Base-by-base conservation (phyloP, 805 yeast genomes). In the Starmerella apis region DNA sequence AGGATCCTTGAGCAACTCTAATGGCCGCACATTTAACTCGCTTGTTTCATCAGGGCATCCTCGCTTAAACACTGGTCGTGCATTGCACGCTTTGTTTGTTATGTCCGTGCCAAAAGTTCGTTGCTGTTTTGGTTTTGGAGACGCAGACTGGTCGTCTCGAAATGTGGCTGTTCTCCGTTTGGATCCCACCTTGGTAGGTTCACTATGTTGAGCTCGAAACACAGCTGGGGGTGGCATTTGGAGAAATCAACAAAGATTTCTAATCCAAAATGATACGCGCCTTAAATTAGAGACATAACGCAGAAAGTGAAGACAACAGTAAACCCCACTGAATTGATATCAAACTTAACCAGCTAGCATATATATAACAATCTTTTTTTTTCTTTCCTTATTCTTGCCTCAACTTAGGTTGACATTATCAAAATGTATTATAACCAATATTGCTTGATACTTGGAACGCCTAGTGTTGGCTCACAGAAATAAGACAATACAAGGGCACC, bases 101-200 rank as follows among this genome's bases (percentile, higher is more conserved):
- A 48, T 36, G 27, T 48, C 39, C 4, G 48, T 44, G 8, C 52
- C 48, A 22, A 49, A 46, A n/a, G 30, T 16, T 19, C 27, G 33
- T 22, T 23, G 23, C 35, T 48, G 25, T 31, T 48, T 37, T 42
- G 42, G 25, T 31, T 48, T 37, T 42, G 42, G 31, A 19, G 43
- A 11, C 1, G 39, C 36, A 33, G 47, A 35, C 25, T 41, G 35
- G 14, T 9, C 45, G 33, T 18, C 45, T 2, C 45, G 8, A 16
- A 38, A 38, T 38, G 43, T 38, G 9, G 43, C 43, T 2, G 41
- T 27, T 23, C 16, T 38, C 2, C 43, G 28, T n/a, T 38, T 38
- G 4, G 43, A 20, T 14, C 19, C 25, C 8, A 11, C 16, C 11
- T 9, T 20, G 2, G 27, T 19, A 6, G 44, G 4, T 9, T 16